Conservation (phyloP, 2,329 filamentous ascomycete species). For the Colletotrichum sp. region DNA sequence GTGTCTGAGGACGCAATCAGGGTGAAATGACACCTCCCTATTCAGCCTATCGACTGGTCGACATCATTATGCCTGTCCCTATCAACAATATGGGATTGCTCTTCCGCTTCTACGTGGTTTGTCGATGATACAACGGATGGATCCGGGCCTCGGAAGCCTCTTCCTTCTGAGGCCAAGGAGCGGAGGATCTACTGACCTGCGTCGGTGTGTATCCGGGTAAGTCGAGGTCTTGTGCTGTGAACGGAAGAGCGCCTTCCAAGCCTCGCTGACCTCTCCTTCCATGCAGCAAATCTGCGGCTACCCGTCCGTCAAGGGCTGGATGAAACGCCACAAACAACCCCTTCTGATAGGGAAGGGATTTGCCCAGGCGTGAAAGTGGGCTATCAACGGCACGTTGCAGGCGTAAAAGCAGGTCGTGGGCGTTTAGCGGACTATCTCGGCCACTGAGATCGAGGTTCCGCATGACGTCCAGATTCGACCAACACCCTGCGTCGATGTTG, state of each 20-base stretch:
- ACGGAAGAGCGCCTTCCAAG: conserved; percentile 16
- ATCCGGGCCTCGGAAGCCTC: not conserved
- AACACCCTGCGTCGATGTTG: conserved; percentile 20
- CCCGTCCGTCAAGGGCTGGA: conserved; percentile 50
- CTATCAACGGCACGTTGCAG: conserved; percentile 46
- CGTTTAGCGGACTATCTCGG: conserved; percentile 34
- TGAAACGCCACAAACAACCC: conserved; percentile 52
- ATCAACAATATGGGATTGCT: not conserved
- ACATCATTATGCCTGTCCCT: not conserved
- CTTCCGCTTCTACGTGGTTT: not conserved
- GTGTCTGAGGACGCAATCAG: not conserved
- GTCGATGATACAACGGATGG: not conserved
- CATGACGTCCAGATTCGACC: conserved; percentile 28
- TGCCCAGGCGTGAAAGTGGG: conserved; percentile 36
- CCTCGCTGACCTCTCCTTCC: conserved; percentile 38
- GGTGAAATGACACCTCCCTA: not conserved
- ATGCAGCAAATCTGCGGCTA: conserved; percentile 54
- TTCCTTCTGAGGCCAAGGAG: not conserved
- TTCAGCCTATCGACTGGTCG: not conserved
- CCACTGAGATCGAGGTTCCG: conserved; percentile 33
- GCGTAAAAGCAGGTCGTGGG: conserved; percentile 35
- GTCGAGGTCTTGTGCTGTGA: conserved; percentile 10
- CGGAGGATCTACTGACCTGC: conserved; percentile 13
- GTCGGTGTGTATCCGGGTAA: not conserved
- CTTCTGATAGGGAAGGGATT: conserved; percentile 44